Percentiles rank a stretch among this genome's conserved stretches.
Conservation (phyloP, 2,329 filamentous ascomycete genomes). For the Fusarium sarcochroum region DNA sequence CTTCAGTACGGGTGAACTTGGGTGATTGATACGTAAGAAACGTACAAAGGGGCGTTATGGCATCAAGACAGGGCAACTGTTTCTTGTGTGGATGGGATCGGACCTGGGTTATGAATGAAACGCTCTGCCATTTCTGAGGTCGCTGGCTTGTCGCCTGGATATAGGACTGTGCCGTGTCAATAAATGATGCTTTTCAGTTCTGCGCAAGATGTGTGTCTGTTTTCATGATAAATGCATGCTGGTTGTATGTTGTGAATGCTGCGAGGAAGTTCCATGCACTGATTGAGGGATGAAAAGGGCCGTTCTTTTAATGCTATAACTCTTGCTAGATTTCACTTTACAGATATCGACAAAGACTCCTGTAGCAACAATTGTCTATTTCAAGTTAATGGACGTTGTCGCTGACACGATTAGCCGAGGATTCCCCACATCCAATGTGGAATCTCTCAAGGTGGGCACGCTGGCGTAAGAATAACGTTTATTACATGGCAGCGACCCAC, state of each 20-base stretch:
- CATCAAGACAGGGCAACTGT: conserved; percentile 50
- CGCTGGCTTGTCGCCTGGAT: conserved; percentile 46
- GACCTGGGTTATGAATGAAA: conserved; percentile 51
- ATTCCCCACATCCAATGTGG: conserved; percentile 45
- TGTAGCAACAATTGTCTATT: background rate
- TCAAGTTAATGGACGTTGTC: background rate
- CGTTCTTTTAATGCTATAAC: too few relatives aligned
- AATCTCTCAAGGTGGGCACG: conserved; percentile 17
- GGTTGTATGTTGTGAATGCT: background rate
- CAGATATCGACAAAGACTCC: background rate
- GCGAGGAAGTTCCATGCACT: background rate
- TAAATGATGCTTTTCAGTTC: conserved; percentile 48
- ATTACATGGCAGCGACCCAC: conserved; percentile 39
- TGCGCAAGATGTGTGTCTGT: conserved; percentile 15
- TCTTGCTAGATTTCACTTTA: too few relatives aligned
- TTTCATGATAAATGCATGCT: background rate
- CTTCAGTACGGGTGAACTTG: conserved; percentile 30
- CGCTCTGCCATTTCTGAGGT: conserved; percentile 48
- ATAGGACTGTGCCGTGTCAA: conserved; percentile 45
- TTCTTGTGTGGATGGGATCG: conserved; percentile 51
- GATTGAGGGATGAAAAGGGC: background rate
- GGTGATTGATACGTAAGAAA: conserved; percentile 39
- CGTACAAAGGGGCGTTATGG: conserved; percentile 52
- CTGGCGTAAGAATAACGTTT: conserved; percentile 29
- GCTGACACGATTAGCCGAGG: conserved; percentile 51